Base-by-base conservation (phyloP, 305 asterid genomes). In the Fraxinus ornus region DNA sequence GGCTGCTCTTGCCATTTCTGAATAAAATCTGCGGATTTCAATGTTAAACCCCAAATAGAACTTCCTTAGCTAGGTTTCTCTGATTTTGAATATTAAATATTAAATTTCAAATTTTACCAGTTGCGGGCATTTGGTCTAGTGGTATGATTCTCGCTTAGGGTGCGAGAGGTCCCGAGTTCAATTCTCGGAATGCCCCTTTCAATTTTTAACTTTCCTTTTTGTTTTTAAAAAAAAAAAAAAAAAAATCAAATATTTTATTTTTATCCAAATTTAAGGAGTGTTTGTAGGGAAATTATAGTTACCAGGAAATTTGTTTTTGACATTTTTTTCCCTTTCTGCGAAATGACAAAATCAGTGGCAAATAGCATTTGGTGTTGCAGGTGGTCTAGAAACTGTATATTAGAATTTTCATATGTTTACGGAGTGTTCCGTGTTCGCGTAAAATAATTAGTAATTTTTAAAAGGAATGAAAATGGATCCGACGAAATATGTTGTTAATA, bases 141-240 rank as follows among this genome's bases (percentile, higher is more conserved):
- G 98, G 99, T 89, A 93, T 93, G 99, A 96, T 93, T 94, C 95
- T 94, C 94, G 97, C 98, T 94, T 94, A 91, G 97, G 99, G 98
- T 93, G 98, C 96, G 93, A 94, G 98, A 93, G 99, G 98, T 94
- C 98, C 97, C 96, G 97, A 92, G 97, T 96, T 94, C 98, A 91
- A 92, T 94, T 96, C 95, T 93, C 96, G 97, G 95, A 94, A 96
- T 93, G 98, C 98, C 98, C 97, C 97, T 37, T 7, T 37, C 44
- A 7, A 7, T 37, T 37, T 37, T 37, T 37, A 7, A 37, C 2
- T 7, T 37, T 37, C 44, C 44, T 5, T 5, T 36, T 36, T 36
- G 8, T 7, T 6, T 36, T 1, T 3, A 26, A 26, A 26, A 28
- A 24, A 24, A 24, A 24, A 3, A 32, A 32, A 32, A 32, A 32